Conservation (phyloP, 768 basidiomycete genomes). For the Leucogyrophana mollusca region DNA sequence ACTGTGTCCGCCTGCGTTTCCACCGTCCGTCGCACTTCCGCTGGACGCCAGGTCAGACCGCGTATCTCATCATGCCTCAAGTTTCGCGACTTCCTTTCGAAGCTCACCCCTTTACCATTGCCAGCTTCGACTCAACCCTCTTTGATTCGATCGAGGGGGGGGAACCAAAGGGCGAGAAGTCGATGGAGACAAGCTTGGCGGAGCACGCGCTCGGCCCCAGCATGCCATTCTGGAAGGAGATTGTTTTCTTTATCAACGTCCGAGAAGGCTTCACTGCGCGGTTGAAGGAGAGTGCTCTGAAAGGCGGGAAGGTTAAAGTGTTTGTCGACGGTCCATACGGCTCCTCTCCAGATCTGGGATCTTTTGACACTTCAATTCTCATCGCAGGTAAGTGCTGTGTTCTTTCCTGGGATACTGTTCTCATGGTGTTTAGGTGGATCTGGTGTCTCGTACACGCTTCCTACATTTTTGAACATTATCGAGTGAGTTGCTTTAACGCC, state of each 20-base stretch:
- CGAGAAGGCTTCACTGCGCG: constrained; percentile 55
- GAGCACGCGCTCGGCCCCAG: constrained; percentile 4
- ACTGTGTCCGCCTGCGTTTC: constrained; percentile 42
- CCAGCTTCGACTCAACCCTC: constrained; percentile 30
- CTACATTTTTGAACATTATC: constrained; percentile 42
- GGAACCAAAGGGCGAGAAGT: not conserved
- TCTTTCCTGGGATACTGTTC: not conserved
- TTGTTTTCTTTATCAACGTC: constrained; percentile 56
- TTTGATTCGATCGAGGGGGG: constrained; percentile 1
- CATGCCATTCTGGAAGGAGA: constrained; percentile 27
- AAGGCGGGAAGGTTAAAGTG: constrained; percentile 35
- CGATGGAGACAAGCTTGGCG: not conserved
- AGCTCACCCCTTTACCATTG: constrained; percentile 59
- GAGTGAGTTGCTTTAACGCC: constrained; percentile 35
- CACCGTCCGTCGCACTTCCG: constrained; percentile 40
- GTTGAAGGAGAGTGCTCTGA: constrained; percentile 32
- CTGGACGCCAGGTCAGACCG: constrained; percentile 49
- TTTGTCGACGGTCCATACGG: constrained; percentile 62
- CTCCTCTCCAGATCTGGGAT: constrained; percentile 33
- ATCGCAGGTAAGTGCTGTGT: constrained; percentile 39
- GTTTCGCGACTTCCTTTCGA: constrained; percentile 40
- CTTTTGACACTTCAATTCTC: constrained; percentile 44
- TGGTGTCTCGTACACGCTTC: constrained; percentile 46
- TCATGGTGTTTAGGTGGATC: constrained; percentile 39
- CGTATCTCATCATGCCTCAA: constrained; percentile 43